Evolutionary conservation across 331 rosid species (phyloP), one percentile per base, ranked within the genome.

Genomic region (Arachis monticola): DNA sequence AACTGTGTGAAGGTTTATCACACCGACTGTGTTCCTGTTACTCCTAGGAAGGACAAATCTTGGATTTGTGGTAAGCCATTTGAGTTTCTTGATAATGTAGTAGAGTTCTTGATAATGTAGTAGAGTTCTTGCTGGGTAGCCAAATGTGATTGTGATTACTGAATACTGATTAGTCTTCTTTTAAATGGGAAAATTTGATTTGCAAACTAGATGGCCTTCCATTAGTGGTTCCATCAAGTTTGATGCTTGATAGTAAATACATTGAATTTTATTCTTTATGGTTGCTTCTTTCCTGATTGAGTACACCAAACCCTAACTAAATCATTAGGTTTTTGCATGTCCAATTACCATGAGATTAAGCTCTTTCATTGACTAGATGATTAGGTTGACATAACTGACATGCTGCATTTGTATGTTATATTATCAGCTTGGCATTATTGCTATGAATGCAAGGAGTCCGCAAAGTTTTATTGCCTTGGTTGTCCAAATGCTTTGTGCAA

Each of bases 1-100:
- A 74, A 71, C 6, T 89, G 97, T 76, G 73, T 61, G 5, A 89
- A 91, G 74, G 96, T 84, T 74, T 93, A 89, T 78, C 96, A 91
- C 87, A 40, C 80, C 0, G 45, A 45, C 4, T 93, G 97, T 52
- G 77, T 82, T n/a, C 89, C 96, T 56, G 76, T 83, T 11, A 77
- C 9, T 17, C 46, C 58, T 7, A 69, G 17, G 3, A 13, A 6
- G 2, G 82, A 10, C 56, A 41, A 79, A 14, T 40, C 40, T 10
- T 93, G 90, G 97, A 17, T 48, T 67, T 91, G 98, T 66, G 79
- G 98, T 93, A 86, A 84, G 87, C 27, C 50, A 10, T 61, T 76
- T 14, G 38, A 50, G 64, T 74, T 74, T 52, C 35, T 70, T 27
- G 5, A 32, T 55, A 31, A 56, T 56, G 17, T 30, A 35, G 0